phyloP scores from a whole-genome alignment of 73 alveolate genomes.

The Tetrahymena borealis region DNA sequence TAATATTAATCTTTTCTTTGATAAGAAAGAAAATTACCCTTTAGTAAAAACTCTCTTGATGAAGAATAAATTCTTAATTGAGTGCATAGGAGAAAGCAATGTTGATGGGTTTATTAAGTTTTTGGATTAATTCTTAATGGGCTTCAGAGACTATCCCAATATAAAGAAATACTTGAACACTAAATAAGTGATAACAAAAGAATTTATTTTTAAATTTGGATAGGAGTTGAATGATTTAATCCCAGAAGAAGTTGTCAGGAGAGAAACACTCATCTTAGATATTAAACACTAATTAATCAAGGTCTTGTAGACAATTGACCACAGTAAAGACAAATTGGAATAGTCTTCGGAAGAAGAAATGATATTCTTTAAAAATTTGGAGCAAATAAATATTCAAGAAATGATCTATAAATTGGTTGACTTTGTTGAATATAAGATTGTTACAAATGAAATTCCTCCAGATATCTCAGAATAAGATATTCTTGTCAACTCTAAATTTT shows the following conservation, averaged over 20 bases:
- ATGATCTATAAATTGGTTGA: background rate
- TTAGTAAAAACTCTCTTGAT: background rate
- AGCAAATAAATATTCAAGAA: background rate
- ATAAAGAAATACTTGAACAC: background rate
- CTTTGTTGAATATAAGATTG: background rate
- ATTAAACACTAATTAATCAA: background rate
- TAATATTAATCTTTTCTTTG: background rate
- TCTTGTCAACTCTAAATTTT: background rate
- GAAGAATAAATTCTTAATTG: background rate
- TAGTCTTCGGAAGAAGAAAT: background rate
- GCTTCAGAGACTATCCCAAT: background rate
- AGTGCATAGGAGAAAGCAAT: background rate
- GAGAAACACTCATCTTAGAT: background rate
- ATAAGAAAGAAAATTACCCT: background rate
- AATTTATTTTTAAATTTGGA: background rate
- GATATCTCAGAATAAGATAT: background rate
- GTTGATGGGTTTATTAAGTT: background rate
- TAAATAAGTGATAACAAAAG: background rate
- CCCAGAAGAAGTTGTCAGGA: background rate
- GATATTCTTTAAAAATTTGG: background rate
- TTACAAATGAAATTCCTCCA: background rate
- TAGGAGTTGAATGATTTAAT: background rate
- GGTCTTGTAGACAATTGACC: background rate
- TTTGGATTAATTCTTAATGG: background rate
- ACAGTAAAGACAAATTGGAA: background rate